Evolutionary conservation across 306 rosid genomes (phyloP).

Genomic region (Prunus campanulata): DNA sequence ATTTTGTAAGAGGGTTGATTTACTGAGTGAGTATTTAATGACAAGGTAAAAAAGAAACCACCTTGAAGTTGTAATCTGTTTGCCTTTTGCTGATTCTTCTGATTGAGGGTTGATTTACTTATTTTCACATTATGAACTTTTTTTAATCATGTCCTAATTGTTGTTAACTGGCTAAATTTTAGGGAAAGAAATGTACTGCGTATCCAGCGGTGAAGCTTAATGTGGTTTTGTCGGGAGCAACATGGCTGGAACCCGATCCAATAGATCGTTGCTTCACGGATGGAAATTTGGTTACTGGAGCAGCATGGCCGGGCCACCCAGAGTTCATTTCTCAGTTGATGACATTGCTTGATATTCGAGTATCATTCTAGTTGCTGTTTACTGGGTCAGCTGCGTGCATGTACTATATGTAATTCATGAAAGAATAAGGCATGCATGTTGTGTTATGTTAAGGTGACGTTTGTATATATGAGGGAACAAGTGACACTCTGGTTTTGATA

Average conservation of each 20-base stretch:
- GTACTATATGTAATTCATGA: not conserved
- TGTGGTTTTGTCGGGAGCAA: slow-evolving; percentile 64
- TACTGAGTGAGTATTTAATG: not conserved
- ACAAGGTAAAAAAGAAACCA: not conserved
- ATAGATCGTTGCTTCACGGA: slow-evolving; percentile 81
- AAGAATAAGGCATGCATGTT: not conserved
- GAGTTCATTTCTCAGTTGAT: slow-evolving; percentile 81
- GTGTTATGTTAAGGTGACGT: not conserved
- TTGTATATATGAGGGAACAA: not conserved
- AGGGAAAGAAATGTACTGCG: slow-evolving; percentile 94
- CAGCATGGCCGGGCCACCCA: slow-evolving; percentile 88
- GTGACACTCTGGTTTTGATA: not conserved
- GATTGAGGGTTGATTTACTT: not conserved
- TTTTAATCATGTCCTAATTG: not conserved
- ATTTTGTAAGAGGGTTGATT: not conserved
- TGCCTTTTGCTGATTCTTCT: not conserved
- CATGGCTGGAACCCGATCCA: slow-evolving; percentile 90
- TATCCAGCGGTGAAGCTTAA: slow-evolving; percentile 79
- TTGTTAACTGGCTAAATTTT: not conserved
- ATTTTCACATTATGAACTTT: not conserved
- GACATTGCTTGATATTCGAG: slow-evolving; percentile 57
- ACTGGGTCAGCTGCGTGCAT: not conserved
- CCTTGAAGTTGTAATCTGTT: not conserved
- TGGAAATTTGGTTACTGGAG: slow-evolving; percentile 82
- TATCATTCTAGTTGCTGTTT: slow-evolving; percentile 41